Conservation (phyloP, 1,139 yeast genomes). For the Suhomyces terraborum region DNA sequence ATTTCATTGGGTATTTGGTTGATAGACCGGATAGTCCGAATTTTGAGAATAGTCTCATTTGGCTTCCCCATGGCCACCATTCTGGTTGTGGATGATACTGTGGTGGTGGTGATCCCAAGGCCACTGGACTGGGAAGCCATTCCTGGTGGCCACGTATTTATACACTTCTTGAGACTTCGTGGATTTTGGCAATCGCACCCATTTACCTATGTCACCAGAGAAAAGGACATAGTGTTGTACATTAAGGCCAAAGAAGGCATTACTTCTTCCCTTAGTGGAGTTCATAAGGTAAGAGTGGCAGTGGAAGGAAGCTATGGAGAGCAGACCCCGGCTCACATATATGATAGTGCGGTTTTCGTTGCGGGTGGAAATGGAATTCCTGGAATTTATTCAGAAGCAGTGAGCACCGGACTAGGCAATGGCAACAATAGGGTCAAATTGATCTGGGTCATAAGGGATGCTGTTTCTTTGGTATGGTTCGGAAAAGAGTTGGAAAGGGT, state of each 20-base stretch:
- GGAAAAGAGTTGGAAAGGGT: conserved; percentile 21
- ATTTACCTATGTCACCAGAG: conserved; percentile 52
- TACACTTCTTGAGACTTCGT: conserved; percentile 53
- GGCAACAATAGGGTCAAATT: conserved; percentile 16
- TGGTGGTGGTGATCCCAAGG: conserved; percentile 42
- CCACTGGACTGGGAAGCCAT: conserved; percentile 45
- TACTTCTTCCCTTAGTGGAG: conserved; percentile 35
- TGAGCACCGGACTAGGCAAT: conserved; percentile 11
- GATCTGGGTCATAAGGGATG: conserved; percentile 26
- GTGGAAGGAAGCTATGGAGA: conserved; percentile 31
- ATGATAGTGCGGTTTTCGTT: conserved; percentile 26
- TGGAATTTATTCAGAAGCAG: conserved; percentile 26
- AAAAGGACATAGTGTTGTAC: conserved; percentile 35
- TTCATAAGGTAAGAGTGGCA: conserved; percentile 24
- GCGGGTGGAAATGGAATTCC: conserved; percentile 35
- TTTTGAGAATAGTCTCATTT: conserved; percentile 35
- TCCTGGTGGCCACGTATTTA: conserved; percentile 68
- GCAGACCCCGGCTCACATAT: conserved; percentile 21
- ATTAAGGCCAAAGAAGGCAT: conserved; percentile 51
- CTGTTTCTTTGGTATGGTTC: conserved; percentile 24
- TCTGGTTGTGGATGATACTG: conserved; percentile 39
- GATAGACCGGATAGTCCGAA: conserved; percentile 43
- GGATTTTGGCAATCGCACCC: conserved; percentile 78
- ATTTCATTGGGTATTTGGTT: conserved; percentile 47
- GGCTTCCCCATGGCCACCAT: conserved; percentile 44